Base-by-base conservation (phyloP, 2,329 filamentous ascomycete genomes). In the Cladophialophora chaetospira region DNA sequence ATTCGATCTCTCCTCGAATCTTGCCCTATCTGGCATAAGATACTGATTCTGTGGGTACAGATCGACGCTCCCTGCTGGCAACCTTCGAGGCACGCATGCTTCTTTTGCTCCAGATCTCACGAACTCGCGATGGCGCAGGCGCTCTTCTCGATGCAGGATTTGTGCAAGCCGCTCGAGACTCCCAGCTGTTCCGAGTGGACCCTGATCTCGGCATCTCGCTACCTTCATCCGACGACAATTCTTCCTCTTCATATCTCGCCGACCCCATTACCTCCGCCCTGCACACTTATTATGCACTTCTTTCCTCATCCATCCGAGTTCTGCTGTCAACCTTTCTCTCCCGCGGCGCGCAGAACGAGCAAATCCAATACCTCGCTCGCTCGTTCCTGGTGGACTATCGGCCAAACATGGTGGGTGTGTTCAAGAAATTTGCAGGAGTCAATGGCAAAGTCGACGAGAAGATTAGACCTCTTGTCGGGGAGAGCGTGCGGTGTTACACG, bases 111-210 rank as follows among this genome's bases (percentile, higher is more conserved):
- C 87, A 91, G 63, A 82, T 97, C 49, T 88, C 88, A 53, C 90
- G 96, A 70, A 93, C 88, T 1, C 86, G 88, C 55, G 77, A 82
- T n/a, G 95, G 94, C 25, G 92, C 94, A 44, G 88, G 87, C 56
- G 85, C 90, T 62, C 85, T 97, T n/a, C 80, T 97, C 38, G 91
- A 95, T 67, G 89, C 90, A 6, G 93, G 93, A 60, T 81, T 99
- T 4, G 93, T 99, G 76, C 83, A 87, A 42, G 82, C 89, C 0
- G 77, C 97, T 25, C 88, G 88, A 61, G 83, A 88, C 54, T 96
- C 91, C 0, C 84, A 86, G n/a, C 81, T 97, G 19, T 99, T 97
- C 71, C 80, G 86, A 6, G 88, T 89, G 10, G 94, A 99, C 70
- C 94, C 94, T 0, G 94, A 99, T 71, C 85, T 99, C 53, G 91